Evolutionary conservation across 345 rosid genomes (phyloP), one percentile per base, ranked within the genome.

Genomic region (Lepidium africanum): DNA sequence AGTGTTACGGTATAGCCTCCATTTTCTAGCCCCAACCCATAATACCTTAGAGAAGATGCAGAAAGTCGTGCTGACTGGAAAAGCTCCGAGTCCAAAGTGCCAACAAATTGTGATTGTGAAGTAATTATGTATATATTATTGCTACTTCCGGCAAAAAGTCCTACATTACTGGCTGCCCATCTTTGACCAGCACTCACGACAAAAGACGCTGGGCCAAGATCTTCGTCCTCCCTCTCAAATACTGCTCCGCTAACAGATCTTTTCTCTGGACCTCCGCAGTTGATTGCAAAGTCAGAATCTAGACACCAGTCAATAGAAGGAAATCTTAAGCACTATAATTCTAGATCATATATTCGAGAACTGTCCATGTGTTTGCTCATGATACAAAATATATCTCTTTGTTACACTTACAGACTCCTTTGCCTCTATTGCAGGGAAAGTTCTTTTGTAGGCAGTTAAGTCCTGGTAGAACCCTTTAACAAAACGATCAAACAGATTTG

Each of bases 361-460:
- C 4, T 51, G 25, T 21, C 41, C 25, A 51, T 65, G 27, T 40
- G 25, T 41, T 40, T 52, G 16, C 27, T 25, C 37, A 23, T 35
- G 3, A 33, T 19, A 13, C 33, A 43, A 9, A 33, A 19, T 25
- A 39, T 39, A 50, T 10, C 16, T 8, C 12, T 62, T 13, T 36
- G 49, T 42, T 54, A 9, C 16, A 74, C 92, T 85, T 76, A 86
- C 92, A 82, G 19, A 69, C n/a, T 71, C 85, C 81, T 79, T 59
- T 1, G 43, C 73, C 87, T 48, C 78, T 74, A 67, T 77, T 63
- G 75, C 95, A 88, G 15, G 86, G 89, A 67, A 87, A 88, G 33
- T 77, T 78, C 49, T 64, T 69, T 50, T 90, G 95, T 37, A 90
- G 82, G 69, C 97, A 90, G 41, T 60, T 55, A 40, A 90, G 62